phyloP scores from a whole-genome alignment of 257 asterid species.

The Solanum appendiculatum region DNA sequence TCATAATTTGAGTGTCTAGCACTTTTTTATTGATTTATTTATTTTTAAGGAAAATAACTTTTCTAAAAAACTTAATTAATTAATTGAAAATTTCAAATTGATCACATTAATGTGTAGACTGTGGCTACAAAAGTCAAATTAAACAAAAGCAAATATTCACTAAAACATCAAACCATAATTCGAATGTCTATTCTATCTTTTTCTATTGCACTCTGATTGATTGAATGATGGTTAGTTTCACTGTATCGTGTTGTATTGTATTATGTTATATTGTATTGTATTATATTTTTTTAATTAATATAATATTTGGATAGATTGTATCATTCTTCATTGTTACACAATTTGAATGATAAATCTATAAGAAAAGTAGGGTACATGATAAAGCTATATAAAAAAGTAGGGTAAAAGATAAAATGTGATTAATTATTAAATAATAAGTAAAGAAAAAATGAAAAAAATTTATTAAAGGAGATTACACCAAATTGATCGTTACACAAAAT shows the following conservation, averaged over 20 bases:
- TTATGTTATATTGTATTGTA: too few relatives aligned
- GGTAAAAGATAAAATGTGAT: too few relatives aligned
- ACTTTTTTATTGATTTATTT: not conserved
- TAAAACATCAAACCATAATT: not conserved
- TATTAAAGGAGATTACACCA: accelerated
- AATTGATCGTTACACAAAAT: too few relatives aligned
- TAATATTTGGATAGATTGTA: too few relatives aligned
- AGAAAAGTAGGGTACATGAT: too few relatives aligned
- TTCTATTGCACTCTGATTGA: not conserved
- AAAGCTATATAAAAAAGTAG: not conserved
- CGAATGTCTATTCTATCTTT: not conserved
- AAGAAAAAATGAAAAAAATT: not conserved
- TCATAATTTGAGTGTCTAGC: not conserved
- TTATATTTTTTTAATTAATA: too few relatives aligned
- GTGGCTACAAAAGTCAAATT: not conserved
- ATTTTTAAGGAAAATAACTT: not conserved
- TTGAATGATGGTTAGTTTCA: accelerated
- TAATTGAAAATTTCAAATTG: not conserved
- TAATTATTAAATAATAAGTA: not conserved
- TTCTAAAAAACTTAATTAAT: not conserved
- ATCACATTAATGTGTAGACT: not conserved
- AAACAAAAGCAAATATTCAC: not conserved
- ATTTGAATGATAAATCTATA: too few relatives aligned
- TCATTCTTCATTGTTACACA: too few relatives aligned
- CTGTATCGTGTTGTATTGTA: too few relatives aligned